Percentiles rank a stretch among this genome's conserved stretches.
Conservation (phyloP, 352 stramenopile genomes). For the Globisporangium orthogonon region DNA sequence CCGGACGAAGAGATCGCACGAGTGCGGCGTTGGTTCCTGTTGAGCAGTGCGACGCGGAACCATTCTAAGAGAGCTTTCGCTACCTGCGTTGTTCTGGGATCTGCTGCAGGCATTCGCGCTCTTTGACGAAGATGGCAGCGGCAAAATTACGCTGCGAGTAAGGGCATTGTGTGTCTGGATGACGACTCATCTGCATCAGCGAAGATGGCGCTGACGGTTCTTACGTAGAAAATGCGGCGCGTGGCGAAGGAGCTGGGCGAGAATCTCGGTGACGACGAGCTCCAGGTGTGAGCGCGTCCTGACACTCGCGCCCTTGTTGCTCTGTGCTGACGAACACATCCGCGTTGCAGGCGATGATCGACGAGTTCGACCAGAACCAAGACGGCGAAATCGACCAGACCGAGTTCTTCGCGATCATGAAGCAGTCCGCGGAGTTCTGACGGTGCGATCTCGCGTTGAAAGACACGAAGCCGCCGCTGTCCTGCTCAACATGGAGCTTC, state of each 20-base stretch:
- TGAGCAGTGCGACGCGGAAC: not conserved
- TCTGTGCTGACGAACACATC: not conserved
- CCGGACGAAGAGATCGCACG: constrained; percentile 91
- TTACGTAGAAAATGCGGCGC: constrained; percentile 83
- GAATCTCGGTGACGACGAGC: constrained; percentile 89
- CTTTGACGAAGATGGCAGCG: constrained; percentile 91
- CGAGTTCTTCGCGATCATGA: constrained; percentile 90
- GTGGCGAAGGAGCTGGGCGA: constrained; percentile 92
- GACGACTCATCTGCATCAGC: not conserved
- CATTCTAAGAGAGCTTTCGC: not conserved
- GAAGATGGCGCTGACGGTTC: not conserved
- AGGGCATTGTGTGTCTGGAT: not conserved
- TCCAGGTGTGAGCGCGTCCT: constrained; percentile 30
- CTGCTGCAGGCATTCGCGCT: constrained; percentile 80
- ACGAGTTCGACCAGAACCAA: constrained; percentile 93
- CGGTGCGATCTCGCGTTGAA: no score
- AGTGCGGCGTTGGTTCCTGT: constrained; percentile 13
- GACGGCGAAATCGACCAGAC: constrained; percentile 88
- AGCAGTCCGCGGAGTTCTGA: constrained; percentile 76
- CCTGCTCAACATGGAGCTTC: no score
- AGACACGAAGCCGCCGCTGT: no score
- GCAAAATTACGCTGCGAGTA: constrained; percentile 83
- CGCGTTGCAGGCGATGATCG: constrained; percentile 86
- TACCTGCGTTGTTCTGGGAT: not conserved
- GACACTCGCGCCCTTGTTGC: not conserved